phyloP scores from a whole-genome alignment of 1,139 yeast genomes.

The Arxiozyma bovina region DNA sequence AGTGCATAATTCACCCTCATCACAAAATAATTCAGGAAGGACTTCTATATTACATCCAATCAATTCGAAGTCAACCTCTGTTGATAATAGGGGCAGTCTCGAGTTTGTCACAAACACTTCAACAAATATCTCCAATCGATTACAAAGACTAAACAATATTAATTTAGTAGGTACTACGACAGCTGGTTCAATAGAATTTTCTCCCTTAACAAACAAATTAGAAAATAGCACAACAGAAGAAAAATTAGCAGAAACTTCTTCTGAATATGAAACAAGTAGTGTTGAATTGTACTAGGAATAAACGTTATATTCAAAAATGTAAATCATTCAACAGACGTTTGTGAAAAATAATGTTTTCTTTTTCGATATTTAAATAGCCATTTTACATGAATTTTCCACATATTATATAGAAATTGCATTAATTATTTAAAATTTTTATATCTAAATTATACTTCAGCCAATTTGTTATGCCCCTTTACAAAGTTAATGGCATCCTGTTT shows the following conservation, averaged over 20 bases:
- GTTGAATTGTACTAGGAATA: background rate
- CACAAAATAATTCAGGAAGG: background rate
- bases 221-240: background rate
- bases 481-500: constrained; percentile 70
- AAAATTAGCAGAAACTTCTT: background rate
- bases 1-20: background rate
- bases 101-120: background rate
- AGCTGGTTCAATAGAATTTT: background rate
- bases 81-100: background rate
- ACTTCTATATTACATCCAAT: background rate
- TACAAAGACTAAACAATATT: background rate
- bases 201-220: background rate
- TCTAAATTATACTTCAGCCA: constrained; percentile 15
- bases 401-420: background rate
- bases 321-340: background rate
- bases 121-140: background rate
- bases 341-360: no score
- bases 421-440: constrained; percentile 1
- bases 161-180: background rate
- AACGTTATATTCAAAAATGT: no score
- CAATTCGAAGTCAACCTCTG: background rate
- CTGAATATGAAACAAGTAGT: background rate
- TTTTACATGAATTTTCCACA: background rate
- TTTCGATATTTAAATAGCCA: background rate
- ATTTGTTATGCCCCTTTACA: constrained; percentile 48